Evolutionary conservation across 2,329 filamentous ascomycete species (phyloP).

Genomic region (Phialemonium atrogriseum): DNA sequence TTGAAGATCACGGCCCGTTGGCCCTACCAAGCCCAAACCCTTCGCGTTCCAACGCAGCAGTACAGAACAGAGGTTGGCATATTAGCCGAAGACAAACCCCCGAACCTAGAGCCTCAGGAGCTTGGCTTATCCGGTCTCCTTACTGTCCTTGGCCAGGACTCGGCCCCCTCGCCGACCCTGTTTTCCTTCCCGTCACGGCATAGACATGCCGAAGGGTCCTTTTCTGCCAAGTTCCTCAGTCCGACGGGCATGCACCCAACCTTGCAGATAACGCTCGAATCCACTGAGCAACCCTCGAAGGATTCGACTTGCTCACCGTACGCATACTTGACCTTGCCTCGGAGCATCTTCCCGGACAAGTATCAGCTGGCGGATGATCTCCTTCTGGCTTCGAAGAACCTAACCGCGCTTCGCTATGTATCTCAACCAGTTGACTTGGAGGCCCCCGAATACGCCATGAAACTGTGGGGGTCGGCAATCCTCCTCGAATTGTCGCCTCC

Average conservation of each 20-base stretch:
- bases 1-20: conserved; percentile 60
- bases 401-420: conserved; percentile 58
- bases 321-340: conserved; percentile 76
- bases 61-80: conserved; percentile 74
- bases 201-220: conserved; percentile 47
- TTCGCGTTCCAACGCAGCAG: conserved; percentile 31
- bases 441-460: conserved; percentile 73
- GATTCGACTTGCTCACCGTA: conserved; percentile 63
- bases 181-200: conserved; percentile 83
- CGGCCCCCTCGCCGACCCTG: conserved; percentile 62
- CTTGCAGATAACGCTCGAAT: conserved; percentile 57
- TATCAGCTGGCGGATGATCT: conserved; percentile 74
- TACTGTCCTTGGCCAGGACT: conserved; percentile 68
- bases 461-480: conserved; percentile 70
- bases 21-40: conserved; percentile 34
- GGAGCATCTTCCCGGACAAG: conserved; percentile 73
- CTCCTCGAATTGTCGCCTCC: conserved; percentile 66
- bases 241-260: conserved; percentile 81
- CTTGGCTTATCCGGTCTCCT: conserved; percentile 71
- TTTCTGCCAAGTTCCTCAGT: conserved; percentile 53
- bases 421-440: conserved; percentile 80
- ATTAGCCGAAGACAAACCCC: conserved; percentile 54
- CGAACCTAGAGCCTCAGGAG: conserved; percentile 58
- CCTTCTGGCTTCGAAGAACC: conserved; percentile 73
- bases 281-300: conserved; percentile 38